These are phyloP conservation scores for Amaranthus tricolor DNA, from an alignment of 179 eudicot genomes.

Conservation along the genomic window DNA sequence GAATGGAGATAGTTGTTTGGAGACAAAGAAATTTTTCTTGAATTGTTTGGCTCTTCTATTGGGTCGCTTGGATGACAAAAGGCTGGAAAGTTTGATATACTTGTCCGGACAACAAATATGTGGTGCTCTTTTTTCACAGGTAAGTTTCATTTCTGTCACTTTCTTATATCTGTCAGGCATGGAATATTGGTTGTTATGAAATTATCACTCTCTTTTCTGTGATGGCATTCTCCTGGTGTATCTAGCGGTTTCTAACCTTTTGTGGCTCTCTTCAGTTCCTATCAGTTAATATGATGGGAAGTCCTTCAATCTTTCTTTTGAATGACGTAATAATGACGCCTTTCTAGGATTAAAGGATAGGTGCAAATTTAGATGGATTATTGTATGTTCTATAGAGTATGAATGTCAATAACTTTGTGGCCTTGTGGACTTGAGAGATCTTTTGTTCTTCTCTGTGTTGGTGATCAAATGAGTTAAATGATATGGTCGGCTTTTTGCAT, in stretches of 20 bases:
- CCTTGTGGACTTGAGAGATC: not conserved
- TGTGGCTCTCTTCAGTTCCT: not conserved
- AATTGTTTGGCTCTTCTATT: constrained; percentile 70
- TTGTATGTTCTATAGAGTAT: not conserved
- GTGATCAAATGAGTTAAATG: no score
- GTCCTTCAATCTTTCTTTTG: not conserved
- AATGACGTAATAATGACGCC: not conserved
- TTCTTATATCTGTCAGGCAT: not conserved
- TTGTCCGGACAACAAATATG: constrained; percentile 53
- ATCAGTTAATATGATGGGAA: not conserved
- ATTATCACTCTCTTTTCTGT: not conserved
- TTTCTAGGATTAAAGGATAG: not conserved
- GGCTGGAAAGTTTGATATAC: constrained; percentile 42
- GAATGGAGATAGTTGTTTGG: constrained; percentile 49
- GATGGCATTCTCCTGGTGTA: not conserved
- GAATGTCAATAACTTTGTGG: not conserved
- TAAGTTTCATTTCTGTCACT: constrained; percentile 19
- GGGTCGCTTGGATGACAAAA: constrained; percentile 56
- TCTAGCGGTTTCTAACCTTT: not conserved
- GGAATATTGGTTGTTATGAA: not conserved
- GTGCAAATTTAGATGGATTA: not conserved
- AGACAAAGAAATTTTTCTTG: constrained; percentile 64
- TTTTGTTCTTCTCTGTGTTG: not conserved
- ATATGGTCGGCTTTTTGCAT: no score
- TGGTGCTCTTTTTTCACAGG: constrained; percentile 60